These are phyloP conservation scores for Jackrogersella minutella DNA, from an alignment of 495 filamentous ascomycete species.

Conservation along the genomic window DNA sequence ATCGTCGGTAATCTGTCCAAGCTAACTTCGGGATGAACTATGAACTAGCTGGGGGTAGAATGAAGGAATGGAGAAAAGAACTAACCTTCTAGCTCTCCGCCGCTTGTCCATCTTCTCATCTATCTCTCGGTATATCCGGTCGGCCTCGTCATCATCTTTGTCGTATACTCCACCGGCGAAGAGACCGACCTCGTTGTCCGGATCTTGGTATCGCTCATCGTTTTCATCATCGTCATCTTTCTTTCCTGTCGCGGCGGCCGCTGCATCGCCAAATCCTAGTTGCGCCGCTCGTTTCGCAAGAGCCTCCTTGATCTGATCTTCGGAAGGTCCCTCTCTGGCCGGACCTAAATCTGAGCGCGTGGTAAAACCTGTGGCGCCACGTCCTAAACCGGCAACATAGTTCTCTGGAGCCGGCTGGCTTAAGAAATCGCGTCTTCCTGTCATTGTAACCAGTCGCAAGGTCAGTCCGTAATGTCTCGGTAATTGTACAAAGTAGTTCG, in stretches of 20 bases:
- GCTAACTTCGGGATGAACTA: constrained; percentile 77
- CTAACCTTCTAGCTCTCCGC: constrained; percentile 89
- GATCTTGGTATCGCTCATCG: constrained; percentile 89
- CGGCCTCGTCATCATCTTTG: constrained; percentile 95
- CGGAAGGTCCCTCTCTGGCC: constrained; percentile 93
- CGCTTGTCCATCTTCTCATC: constrained; percentile 96
- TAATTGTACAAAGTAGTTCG: background rate
- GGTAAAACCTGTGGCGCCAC: constrained; percentile 97
- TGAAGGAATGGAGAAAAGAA: constrained; percentile 46
- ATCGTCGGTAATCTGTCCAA: constrained; percentile 87
- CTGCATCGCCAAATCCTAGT: constrained; percentile 77
- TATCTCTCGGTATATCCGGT: constrained; percentile 91
- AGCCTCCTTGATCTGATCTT: constrained; percentile 97
- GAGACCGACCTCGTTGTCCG: constrained; percentile 94
- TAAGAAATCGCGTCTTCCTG: constrained; percentile 88
- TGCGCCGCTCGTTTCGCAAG: constrained; percentile 89
- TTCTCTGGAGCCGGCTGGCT: constrained; percentile 93
- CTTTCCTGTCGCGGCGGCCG: constrained; percentile 82
- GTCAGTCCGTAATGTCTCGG: background rate
- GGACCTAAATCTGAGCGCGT: constrained; percentile 97
- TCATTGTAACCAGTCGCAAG: constrained; percentile 57
- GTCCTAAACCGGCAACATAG: constrained; percentile 96
- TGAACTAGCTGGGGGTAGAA: constrained; percentile 50
- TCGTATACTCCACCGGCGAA: constrained; percentile 95
- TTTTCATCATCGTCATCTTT: constrained; percentile 82